phyloP scores from a whole-genome alignment of 73 alveolate genomes.

The Paramecium caudatum region DNA sequence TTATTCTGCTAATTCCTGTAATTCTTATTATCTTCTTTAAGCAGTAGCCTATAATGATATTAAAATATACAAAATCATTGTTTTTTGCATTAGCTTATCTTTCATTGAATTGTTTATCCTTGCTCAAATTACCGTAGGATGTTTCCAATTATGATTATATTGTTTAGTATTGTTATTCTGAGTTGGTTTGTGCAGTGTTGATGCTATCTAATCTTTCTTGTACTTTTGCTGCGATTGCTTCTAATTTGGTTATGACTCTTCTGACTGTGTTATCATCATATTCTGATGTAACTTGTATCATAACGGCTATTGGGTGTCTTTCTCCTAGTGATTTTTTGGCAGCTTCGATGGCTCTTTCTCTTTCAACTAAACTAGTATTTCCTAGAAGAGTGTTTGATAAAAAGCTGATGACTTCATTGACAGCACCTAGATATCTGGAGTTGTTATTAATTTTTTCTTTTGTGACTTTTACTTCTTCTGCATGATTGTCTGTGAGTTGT shows the following conservation, averaged over 20 bases:
- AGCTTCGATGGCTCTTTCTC: constrained; percentile 22
- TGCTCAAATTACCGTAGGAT: not conserved
- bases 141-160: constrained; percentile 9
- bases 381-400: not conserved
- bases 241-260: constrained; percentile 55
- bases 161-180: not conserved
- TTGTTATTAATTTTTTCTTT: not conserved
- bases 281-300: constrained; percentile 37
- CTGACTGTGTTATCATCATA: constrained; percentile 30
- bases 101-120: not conserved
- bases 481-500: not conserved
- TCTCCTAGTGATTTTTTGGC: constrained; percentile 31
- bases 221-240: constrained; percentile 28
- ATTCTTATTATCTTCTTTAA: constrained; percentile 43
- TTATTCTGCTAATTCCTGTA: not conserved
- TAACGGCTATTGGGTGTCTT: constrained; percentile 34
- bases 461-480: not conserved
- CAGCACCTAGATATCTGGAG: constrained; percentile 16
- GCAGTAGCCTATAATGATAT: not conserved
- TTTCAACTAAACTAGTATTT: constrained; percentile 1
- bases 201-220: not conserved
- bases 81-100: constrained; percentile 28
- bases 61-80: constrained; percentile 20
- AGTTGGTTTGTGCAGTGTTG: not conserved
- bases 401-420: not conserved